These are phyloP conservation scores for Scenedesmus sp. DNA, from an alignment of 163 green algal genomes.

Conservation along the genomic window DNA sequence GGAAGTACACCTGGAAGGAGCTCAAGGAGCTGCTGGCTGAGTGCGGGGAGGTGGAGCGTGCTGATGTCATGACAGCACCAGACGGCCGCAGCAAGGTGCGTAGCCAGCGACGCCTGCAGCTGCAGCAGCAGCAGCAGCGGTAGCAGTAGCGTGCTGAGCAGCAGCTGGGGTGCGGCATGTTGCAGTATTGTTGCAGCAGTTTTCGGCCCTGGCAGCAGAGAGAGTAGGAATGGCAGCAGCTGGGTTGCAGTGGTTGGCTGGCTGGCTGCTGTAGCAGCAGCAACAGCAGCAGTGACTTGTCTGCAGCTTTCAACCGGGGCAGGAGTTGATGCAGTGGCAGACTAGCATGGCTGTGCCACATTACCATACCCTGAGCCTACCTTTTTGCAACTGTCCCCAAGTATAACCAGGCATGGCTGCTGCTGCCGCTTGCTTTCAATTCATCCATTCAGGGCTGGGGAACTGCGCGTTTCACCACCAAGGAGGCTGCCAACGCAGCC, in stretches of 20 bases:
- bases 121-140: too few species aligned
- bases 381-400: not conserved
- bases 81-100: slow-evolving; percentile 89
- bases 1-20: slow-evolving; percentile 88
- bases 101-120: not conserved
- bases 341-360: too few species aligned
- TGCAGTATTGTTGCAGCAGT: not conserved
- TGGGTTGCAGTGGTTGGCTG: not conserved
- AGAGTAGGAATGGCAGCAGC: not conserved
- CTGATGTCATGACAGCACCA: slow-evolving; percentile 86
- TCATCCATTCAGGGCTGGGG: slow-evolving; percentile 84
- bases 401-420: not conserved
- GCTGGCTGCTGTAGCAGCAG: not conserved
- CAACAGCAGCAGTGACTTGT: not conserved
- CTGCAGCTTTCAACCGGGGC: too few species aligned
- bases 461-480: slow-evolving; percentile 86
- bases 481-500: slow-evolving; percentile 81
- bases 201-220: not conserved
- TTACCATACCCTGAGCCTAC: not conserved
- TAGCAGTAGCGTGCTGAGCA: not conserved
- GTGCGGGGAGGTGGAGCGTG: slow-evolving; percentile 74
- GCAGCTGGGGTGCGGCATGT: not conserved
- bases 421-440: not conserved
- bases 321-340: too few species aligned
- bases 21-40: slow-evolving; percentile 89